Percentiles rank a stretch among this genome's conserved stretches.
phyloP scores from a whole-genome alignment of 73 alveolate genomes.

The Paramecium pentaurelia region DNA sequence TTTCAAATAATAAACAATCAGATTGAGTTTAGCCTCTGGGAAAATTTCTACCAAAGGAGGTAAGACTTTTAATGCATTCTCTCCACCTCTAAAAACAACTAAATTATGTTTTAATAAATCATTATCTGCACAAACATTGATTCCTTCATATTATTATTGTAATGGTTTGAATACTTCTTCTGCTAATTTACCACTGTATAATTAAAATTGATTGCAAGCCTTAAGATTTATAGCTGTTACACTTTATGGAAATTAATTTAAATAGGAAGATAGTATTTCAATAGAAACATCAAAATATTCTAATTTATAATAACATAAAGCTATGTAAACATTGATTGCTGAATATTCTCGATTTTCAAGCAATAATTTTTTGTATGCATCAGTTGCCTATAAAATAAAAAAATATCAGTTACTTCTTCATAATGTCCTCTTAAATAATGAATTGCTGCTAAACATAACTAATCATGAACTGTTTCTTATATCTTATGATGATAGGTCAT shows the following conservation, averaged over 20 bases:
- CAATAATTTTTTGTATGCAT: constrained; percentile 80
- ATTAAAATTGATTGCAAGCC: constrained; percentile 97
- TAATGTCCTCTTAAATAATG: constrained; percentile 90
- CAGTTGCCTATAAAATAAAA: constrained; percentile 72
- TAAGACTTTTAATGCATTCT: constrained; percentile 90
- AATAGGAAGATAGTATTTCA: constrained; percentile 89
- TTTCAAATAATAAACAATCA: constrained; percentile 92
- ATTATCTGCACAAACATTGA: constrained; percentile 91
- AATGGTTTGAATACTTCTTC: constrained; percentile 91
- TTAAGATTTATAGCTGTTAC: constrained; percentile 94
- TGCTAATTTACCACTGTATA: constrained; percentile 97
- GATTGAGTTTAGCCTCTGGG: constrained; percentile 98
- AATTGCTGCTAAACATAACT: constrained; percentile 97
- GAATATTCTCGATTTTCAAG: constrained; percentile 90
- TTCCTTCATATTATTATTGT: constrained; percentile 80
- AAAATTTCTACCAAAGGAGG: constrained; percentile 96
- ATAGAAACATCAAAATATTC: constrained; percentile 98
- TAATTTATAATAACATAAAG: constrained; percentile 96
- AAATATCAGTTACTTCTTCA: constrained; percentile 70
- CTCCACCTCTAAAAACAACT: constrained; percentile 97
- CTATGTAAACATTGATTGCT: constrained; percentile 94
- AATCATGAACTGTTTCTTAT: constrained; percentile 79
- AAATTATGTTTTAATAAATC: constrained; percentile 96
- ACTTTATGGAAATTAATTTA: constrained; percentile 75
- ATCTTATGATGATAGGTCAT: constrained; percentile 87